Base-by-base conservation (phyloP, 805 yeast species). In the Diddensiella caesifluorescens region DNA sequence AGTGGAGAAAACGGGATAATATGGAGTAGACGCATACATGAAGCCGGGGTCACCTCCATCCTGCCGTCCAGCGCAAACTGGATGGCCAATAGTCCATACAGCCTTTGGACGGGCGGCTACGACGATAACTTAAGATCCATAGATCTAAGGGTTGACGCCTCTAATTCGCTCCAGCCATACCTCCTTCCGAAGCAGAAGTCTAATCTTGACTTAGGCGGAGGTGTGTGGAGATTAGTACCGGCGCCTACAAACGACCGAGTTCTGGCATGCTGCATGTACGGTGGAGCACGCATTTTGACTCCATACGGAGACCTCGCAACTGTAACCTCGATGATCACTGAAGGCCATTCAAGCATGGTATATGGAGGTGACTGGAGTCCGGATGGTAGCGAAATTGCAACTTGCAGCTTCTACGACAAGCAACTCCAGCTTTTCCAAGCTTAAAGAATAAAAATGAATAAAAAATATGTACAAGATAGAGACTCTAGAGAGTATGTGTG, bases 391-490 rank as follows among this genome's bases (percentile, higher is more conserved):
- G 51, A 59, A 3, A 74, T 83, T 5, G 82, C 77, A 2, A 88
- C 96, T 1, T 90, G 97, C 60, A 87, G 96, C 42, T 90, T 90
- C 60, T 90, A 90, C 64, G 98, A 90, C 60, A 75, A 75, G 41
- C 76, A 83, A 15, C 72, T 90, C 2, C 95, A 89, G 49, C 59
- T 72, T 22, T 90, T 97, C 97, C 42, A 6, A 23, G 15, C 10
- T 30, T 38, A 32, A 39, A 12, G 7, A 6, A 16, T 6, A 38
- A 29, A 7, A 15, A 4, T 18, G 25, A 27, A 25, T 35, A 26
- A 28, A 36, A 19, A 41, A 10, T 36, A 19, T 34, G 13, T 36
- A 41, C 38, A 34, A 7, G 5, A 32, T 15, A 10, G 10, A 29
- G 21, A 10, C 15, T 7, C 9, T 10, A 9, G 16, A 29, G 7